Evolutionary conservation across 768 basidiomycete genomes (phyloP).

Genomic region (Phylloporus sp.): DNA sequence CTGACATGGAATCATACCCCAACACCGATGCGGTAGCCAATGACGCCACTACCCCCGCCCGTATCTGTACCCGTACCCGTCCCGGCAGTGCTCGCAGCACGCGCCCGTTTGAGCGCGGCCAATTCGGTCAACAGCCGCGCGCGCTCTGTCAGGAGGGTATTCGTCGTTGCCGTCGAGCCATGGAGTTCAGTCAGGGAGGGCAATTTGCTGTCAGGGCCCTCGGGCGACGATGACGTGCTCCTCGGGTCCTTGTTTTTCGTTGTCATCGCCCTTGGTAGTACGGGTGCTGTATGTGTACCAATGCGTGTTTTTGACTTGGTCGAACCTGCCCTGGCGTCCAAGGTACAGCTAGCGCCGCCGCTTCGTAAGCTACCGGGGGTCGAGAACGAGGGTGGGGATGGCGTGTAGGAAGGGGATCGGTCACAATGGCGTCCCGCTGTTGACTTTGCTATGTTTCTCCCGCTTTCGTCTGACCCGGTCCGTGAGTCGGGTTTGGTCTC

Average conservation of each 20-base stretch:
- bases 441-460: neutral
- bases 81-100: constrained; percentile 7
- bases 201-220: neutral
- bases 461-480: neutral
- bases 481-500: neutral
- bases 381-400: constrained; percentile 15
- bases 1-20: constrained; percentile 2
- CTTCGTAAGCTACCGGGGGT: neutral
- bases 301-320: neutral
- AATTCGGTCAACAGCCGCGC: constrained; percentile 52
- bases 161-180: constrained; percentile 39
- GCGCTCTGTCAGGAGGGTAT: constrained; percentile 52
- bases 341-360: neutral
- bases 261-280: neutral
- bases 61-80: neutral
- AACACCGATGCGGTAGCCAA: constrained; percentile 6
- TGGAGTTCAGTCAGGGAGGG: neutral
- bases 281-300: neutral
- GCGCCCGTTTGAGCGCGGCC: constrained; percentile 37
- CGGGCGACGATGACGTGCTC: neutral
- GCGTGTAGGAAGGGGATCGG: constrained; percentile 17
- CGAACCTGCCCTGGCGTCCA: neutral
- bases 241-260: neutral
- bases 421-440: neutral
- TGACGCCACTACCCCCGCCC: neutral